These are phyloP conservation scores for Nicotiana noctiflora DNA, from an alignment of 257 asterid species.

Conservation along the genomic window DNA sequence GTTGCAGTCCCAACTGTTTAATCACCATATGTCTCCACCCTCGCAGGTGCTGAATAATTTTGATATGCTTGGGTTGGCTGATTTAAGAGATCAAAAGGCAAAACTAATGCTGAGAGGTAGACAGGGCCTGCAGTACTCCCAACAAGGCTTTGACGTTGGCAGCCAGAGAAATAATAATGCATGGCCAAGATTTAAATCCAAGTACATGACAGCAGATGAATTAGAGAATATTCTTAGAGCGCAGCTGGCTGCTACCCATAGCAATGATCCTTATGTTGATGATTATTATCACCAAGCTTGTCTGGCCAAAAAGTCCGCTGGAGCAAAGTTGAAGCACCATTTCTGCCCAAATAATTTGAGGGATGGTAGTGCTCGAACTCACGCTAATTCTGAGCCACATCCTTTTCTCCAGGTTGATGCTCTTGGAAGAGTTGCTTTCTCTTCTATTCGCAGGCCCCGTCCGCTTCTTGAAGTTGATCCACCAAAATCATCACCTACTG, in stretches of 20 bases:
- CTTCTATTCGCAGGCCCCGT: constrained; percentile 91
- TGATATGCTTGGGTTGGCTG: constrained; percentile 54
- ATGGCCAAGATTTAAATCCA: constrained; percentile 71
- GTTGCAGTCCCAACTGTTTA: constrained; percentile 44
- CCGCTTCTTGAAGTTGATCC: constrained; percentile 91
- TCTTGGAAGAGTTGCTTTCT: constrained; percentile 80
- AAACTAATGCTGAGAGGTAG: constrained; percentile 49
- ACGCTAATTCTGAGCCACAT: constrained; percentile 68
- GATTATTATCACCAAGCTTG: constrained; percentile 94
- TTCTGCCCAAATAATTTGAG: constrained; percentile 70
- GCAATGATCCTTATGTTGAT: constrained; percentile 87
- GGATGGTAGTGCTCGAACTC: constrained; percentile 56
- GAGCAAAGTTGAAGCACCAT: constrained; percentile 70
- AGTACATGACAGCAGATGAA: constrained; percentile 80
- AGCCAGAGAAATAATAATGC: constrained; percentile 42
- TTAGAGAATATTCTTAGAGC: constrained; percentile 72
- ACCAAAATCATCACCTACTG: constrained; percentile 40
- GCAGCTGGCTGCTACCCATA: constrained; percentile 88
- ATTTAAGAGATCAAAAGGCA: constrained; percentile 70
- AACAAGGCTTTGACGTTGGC: constrained; percentile 41
- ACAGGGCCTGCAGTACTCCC: constrained; percentile 47
- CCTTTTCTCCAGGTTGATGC: constrained; percentile 94
- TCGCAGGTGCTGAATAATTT: constrained; percentile 58
- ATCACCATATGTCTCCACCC: constrained; percentile 47
- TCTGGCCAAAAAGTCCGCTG: constrained; percentile 64